Conservation (phyloP, 1,139 yeast genomes). For the Spathaspora jeffriesii region DNA sequence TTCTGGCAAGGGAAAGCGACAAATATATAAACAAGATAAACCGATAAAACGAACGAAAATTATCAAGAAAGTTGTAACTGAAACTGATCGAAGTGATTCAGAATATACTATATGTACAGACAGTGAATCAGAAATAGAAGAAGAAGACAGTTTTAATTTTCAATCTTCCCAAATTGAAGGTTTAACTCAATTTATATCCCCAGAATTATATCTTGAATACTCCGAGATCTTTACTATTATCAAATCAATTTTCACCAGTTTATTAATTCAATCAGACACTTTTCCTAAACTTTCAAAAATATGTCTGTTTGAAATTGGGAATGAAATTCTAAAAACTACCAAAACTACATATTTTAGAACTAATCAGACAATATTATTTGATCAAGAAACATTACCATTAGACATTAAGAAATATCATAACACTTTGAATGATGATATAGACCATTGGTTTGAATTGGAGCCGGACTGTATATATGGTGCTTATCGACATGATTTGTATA, state of each 20-base stretch:
- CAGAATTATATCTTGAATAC: slow-evolving; percentile 28
- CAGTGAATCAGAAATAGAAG: background rate
- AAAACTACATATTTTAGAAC: slow-evolving; percentile 35
- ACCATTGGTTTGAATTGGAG: slow-evolving; percentile 38
- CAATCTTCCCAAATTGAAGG: background rate
- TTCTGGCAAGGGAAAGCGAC: background rate
- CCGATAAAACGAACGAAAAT: background rate
- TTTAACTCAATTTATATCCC: slow-evolving; percentile 25
- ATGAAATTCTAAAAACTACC: slow-evolving; percentile 32
- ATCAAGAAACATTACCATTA: slow-evolving; percentile 19
- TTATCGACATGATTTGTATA: slow-evolving; percentile 24
- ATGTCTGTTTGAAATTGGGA: slow-evolving; percentile 34
- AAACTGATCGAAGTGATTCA: background rate
- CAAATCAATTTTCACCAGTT: slow-evolving; percentile 13
- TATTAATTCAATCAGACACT: slow-evolving; percentile 2
- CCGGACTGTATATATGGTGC: slow-evolving; percentile 21
- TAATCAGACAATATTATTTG: slow-evolving; percentile 33
- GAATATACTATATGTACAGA: slow-evolving; percentile 1
- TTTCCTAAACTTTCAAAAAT: slow-evolving; percentile 10
- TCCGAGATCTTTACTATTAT: slow-evolving; percentile 32
- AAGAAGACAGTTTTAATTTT: background rate
- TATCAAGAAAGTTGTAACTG: background rate
- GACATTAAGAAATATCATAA: slow-evolving; percentile 11
- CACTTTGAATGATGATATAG: slow-evolving; percentile 33
- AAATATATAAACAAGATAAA: background rate